These are phyloP conservation scores for Ascobolus immersus DNA, from an alignment of 495 filamentous ascomycete species.

Conservation along the genomic window DNA sequence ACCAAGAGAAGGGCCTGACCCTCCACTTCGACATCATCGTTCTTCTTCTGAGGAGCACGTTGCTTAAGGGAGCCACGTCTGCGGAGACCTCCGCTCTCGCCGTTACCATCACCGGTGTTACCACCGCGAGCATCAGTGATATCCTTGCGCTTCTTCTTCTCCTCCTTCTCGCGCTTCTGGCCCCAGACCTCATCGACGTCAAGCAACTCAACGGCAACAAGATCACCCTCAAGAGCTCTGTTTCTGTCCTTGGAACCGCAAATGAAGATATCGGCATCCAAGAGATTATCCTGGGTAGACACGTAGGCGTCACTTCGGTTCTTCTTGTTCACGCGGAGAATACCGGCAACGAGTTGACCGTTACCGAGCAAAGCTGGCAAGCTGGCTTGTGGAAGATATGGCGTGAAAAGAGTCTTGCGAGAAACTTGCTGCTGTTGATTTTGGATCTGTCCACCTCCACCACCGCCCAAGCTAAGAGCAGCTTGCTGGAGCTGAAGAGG, in stretches of 20 bases:
- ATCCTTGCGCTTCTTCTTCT: slow-evolving; percentile 99
- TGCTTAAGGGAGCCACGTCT: slow-evolving; percentile 84
- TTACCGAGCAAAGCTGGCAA: slow-evolving; percentile 74
- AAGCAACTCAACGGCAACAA: slow-evolving; percentile 83
- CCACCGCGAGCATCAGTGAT: slow-evolving; percentile 72
- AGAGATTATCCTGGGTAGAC: slow-evolving; percentile 54
- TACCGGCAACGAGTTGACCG: slow-evolving; percentile 83
- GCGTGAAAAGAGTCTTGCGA: slow-evolving; percentile 94
- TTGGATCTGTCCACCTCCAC: no score
- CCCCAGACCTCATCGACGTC: slow-evolving; percentile 97
- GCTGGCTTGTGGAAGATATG: slow-evolving; percentile 87
- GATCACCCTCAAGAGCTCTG: slow-evolving; percentile 79
- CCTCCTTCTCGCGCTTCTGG: slow-evolving; percentile 95
- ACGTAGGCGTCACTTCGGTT: slow-evolving; percentile 97
- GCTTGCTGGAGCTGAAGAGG: slow-evolving; percentile 82
- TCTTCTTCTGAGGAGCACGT: slow-evolving; percentile 97
- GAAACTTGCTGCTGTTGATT: slow-evolving; percentile 66
- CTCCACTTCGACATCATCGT: slow-evolving; percentile 96
- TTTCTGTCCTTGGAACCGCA: slow-evolving; percentile 97
- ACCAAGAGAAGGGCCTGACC: slow-evolving; percentile 89
- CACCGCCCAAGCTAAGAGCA: no score
- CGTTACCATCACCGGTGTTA: slow-evolving; percentile 44
- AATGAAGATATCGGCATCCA: slow-evolving; percentile 98
- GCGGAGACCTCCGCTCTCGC: slow-evolving; percentile 54
- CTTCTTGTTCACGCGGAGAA: slow-evolving; percentile 97